Base-by-base conservation (phyloP, 768 basidiomycete genomes). In the Albatrellus ellisii region DNA sequence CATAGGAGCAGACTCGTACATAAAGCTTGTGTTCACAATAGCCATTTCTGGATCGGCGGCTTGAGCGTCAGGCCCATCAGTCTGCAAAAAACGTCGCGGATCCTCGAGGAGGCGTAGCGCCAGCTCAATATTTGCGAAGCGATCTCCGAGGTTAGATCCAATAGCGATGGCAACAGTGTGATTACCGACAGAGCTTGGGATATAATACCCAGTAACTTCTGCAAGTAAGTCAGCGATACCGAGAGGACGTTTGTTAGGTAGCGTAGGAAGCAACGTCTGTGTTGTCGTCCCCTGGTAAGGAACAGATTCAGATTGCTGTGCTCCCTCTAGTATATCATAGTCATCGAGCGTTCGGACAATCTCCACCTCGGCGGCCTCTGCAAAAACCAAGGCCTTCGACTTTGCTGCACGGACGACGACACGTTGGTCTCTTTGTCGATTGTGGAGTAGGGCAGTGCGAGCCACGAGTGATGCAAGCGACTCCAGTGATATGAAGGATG, bases 1-100 rank as follows among this genome's bases (percentile, higher is more conserved):
- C 95, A 99, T 98, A 0, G 95, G 88, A 9, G 79, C 69, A 15
- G 84, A 91, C 60, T 97, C 84, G 56, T 97, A 98, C 64, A 97
- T 56, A 60, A 90, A 86, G 55, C 88, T 90, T 1, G 88, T 91
- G 51, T 86, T 70, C 17, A 78, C 59, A 22, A 94, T 65, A 12
- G 53, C 54, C 2, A 69, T 57, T 21, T 50, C 50, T 0, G 57
- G 47, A 1, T 18, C 15, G 10, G 66, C 20, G 15, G 7, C n/a
- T 4, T 49, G 38, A n/a, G n/a, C n/a, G n/a, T n/a, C n/a, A n/a
- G n/a, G n/a, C 7, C 12, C 21, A 41, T 62, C 62, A 25, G 58
- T 55, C 8, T 52, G 53, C 18, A 53, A 15, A 10, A 61, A 52
- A 29, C 31, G 34, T 44, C 21, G 49, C 48, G 0, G 72, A 73